Evolutionary conservation across 148 eudicot genomes (phyloP), one percentile per base, ranked within the genome.

Genomic region (Rhododendron williamsianum): DNA sequence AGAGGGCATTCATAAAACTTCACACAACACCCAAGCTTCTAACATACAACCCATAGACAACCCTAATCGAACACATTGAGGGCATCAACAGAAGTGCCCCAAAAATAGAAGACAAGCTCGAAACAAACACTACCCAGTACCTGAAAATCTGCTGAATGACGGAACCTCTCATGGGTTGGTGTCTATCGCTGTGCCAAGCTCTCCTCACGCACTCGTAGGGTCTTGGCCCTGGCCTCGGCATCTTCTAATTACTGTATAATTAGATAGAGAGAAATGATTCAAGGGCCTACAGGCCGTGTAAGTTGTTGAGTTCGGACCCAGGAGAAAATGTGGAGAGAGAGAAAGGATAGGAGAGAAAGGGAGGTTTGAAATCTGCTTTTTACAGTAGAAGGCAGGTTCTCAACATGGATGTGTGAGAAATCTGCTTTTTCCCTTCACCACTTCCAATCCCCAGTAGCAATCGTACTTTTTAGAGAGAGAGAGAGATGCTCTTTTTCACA

Each of bases 191-290:
- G 82, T 94, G 98, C 98, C 98, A 96, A 89, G 98, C 95, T 86
- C 98, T 92, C 86, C 95, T 92, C 56, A 96, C 98, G 84, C 98
- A 96, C 88, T 96, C 99, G 87, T 92, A 96, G 9, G 98, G 96
- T 76, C 98, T 94, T 8, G 98, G 98, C 2, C 98, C 98, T 71
- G 98, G 98, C 87, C 96, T 93, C 7, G 98, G 98, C 98, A 96
- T 94, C 90, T 91, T 92, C 88, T 9, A 69, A 67, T 25, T 25
- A 25, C 73, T 30, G 38, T 12, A 33, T 30, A 71, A 71, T 71
- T 30, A 13, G 76, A 71, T 18, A 54, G 76, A 71, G 38, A 54
- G 76, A 71, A 76, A 23, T 43, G 1, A 52, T 43, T 60, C 78
- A 30, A 43, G 67, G 78, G 25, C 16, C 54, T 33, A 76, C 35